Evolutionary conservation across 441 rosid genomes (phyloP), one percentile per base, ranked within the genome.

Genomic region (Flueggea neowawraea): DNA sequence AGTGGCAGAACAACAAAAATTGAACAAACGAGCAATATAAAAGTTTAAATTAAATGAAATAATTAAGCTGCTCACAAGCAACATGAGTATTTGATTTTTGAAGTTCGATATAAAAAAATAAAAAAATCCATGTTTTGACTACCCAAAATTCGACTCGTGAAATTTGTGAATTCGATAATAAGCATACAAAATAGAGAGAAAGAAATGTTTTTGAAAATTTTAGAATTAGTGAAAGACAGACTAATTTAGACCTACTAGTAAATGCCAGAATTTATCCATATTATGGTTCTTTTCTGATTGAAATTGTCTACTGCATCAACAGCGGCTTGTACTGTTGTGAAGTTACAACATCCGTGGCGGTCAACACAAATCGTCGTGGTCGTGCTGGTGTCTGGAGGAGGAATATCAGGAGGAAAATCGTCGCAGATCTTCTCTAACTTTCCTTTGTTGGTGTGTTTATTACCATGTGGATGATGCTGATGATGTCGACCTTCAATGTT

Each of bases 211-310:
- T 36, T 36, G 6, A 5, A 36, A 36, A 36, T 36, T 36, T 36
- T 36, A 8, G 41, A 36, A 36, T 5, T 3, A 5, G 0, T 36
- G 41, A 36, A 36, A 36, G 9, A 2, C 1, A 22, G 28, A 22
- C 28, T 22, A 22, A 22, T 22, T 22, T 8, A 36, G 12, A 65
- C 97, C 75, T 79, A 90, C 95, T 74, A 88, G 75, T 90, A 90
- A 65, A 90, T 68, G 73, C 97, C 97, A 58, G 88, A 75, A 63
- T 94, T 94, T 15, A 94, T 90, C 89, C 95, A 87, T 11, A 90
- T 70, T 10, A 94, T 69, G 50, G 73, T 88, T 64, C 88, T 79
- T 69, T 71, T 87, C 73, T 54, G 73, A 80, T 87, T 87, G 32
- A 62, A 77, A 72, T 80, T 87, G 4, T 69, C 81, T 0, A 77